Evolutionary conservation across 805 yeast species (phyloP).

Genomic region (Candida sphagnicola): DNA sequence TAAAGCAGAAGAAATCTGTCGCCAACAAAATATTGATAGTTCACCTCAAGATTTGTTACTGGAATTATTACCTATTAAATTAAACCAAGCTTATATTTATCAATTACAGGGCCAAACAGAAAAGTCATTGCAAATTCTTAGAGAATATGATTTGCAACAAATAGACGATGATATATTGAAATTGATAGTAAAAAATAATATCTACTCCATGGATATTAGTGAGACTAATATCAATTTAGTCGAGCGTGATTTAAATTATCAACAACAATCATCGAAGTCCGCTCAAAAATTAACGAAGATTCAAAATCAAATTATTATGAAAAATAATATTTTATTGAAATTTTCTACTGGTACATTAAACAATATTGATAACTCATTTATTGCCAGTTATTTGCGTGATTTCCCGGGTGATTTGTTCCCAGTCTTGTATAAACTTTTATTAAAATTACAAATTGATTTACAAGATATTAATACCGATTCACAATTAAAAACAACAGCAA

Average conservation of each 20-base stretch:
- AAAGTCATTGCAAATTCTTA: constrained; percentile 33
- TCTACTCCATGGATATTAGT: constrained; percentile 22
- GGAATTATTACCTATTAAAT: constrained; percentile 57
- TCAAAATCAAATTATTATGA: constrained; percentile 37
- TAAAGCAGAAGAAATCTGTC: constrained; percentile 43
- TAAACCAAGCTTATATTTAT: constrained; percentile 57
- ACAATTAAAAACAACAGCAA: constrained; percentile 13
- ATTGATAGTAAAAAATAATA: constrained; percentile 44
- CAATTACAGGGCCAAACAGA: constrained; percentile 29
- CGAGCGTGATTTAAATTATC: constrained; percentile 33
- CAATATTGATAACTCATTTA: constrained; percentile 13
- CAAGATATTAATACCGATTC: constrained; percentile 20
- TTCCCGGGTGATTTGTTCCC: constrained; percentile 31
- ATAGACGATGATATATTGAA: constrained; percentile 37
- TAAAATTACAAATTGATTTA: constrained; percentile 22
- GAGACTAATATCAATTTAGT: constrained; percentile 23
- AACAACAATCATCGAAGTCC: constrained; percentile 31
- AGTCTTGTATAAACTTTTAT: constrained; percentile 24
- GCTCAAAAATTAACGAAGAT: constrained; percentile 22
- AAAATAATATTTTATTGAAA: constrained; percentile 44
- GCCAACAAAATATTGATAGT: constrained; percentile 31
- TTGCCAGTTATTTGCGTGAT: constrained; percentile 14
- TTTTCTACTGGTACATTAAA: constrained; percentile 36
- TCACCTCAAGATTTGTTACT: constrained; percentile 43
- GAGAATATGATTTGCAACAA: constrained; percentile 15